These are phyloP conservation scores for Leishmania tarentolae DNA, from an alignment of 208 protist genomes.

Conservation along the genomic window DNA sequence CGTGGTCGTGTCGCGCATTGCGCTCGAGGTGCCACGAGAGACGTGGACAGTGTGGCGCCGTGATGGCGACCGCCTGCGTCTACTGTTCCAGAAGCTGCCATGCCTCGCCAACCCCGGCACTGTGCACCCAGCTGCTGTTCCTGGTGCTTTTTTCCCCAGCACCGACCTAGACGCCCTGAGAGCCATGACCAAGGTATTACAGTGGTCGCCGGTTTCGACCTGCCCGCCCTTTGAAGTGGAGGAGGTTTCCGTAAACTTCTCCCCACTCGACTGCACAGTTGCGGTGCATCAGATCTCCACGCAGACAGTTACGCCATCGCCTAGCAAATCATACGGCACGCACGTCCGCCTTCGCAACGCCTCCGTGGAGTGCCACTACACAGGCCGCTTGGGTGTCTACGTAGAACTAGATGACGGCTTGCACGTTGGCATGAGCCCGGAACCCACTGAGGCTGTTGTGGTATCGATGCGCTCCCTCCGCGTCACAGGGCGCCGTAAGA, in stretches of 20 bases:
- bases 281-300: slow-evolving; percentile 17
- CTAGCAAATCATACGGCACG: slow-evolving; percentile 18
- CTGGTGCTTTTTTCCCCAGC: not conserved
- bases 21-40: slow-evolving; percentile 21
- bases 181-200: slow-evolving; percentile 11
- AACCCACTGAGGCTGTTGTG: slow-evolving; percentile 3
- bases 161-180: slow-evolving; percentile 15
- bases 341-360: slow-evolving; percentile 18
- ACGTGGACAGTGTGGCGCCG: slow-evolving; percentile 35
- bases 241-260: slow-evolving; percentile 18
- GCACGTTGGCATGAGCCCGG: slow-evolving; percentile 13
- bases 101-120: not conserved
- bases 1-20: slow-evolving; percentile 37
- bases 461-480: slow-evolving; percentile 11
- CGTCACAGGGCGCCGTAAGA: slow-evolving; percentile 8
- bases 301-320: slow-evolving; percentile 11
- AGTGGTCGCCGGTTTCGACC: slow-evolving; percentile 20
- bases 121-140: not conserved
- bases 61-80: slow-evolving; percentile 21
- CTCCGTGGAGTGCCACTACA: slow-evolving; percentile 16
- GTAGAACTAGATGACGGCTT: slow-evolving; percentile 20
- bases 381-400: slow-evolving; percentile 6
- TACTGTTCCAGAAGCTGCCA: slow-evolving; percentile 26
- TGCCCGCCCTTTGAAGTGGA: slow-evolving; percentile 24
- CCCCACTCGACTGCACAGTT: slow-evolving; percentile 26